Evolutionary conservation across 176 grass and related monocot genomes (phyloP).

Genomic region (Zizania latifolia): DNA sequence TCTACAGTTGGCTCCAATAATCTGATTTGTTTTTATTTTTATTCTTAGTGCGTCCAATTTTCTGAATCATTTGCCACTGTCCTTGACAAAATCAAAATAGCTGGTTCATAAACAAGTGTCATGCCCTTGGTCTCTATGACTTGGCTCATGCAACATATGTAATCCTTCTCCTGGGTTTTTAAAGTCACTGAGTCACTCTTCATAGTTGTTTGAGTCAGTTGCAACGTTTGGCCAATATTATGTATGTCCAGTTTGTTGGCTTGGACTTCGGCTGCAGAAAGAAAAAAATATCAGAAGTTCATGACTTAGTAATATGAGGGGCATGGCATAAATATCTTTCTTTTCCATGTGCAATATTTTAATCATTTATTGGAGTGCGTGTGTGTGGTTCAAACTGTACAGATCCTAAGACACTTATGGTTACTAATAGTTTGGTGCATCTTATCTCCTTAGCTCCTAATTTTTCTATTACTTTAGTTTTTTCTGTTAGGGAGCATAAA

Average conservation of each 20-base stretch:
- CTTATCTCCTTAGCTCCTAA: not conserved
- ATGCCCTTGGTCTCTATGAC: not conserved
- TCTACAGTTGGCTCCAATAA: not conserved
- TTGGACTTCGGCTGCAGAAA: not conserved
- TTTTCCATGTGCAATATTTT: not conserved
- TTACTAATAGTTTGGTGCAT: not conserved
- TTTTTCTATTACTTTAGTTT: not conserved
- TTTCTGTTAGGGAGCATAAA: not conserved
- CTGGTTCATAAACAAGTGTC: not conserved
- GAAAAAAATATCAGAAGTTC: not conserved
- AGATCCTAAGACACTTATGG: not conserved
- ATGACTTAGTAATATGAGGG: not conserved
- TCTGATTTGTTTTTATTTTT: not conserved
- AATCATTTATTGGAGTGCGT: not conserved
- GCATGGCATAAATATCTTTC: not conserved
- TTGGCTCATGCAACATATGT: not conserved
- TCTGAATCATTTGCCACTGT: not conserved
- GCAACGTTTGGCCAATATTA: not conserved
- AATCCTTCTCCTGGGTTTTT: not conserved
- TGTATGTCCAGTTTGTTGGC: not conserved
- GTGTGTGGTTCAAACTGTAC: not conserved
- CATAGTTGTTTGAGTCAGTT: not conserved
- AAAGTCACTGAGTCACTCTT: not conserved
- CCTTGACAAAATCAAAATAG: constrained; percentile 5
- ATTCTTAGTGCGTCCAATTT: not conserved